Evolutionary conservation across 2,329 filamentous ascomycete species (phyloP).

Genomic region (Calcarisporium arbuscula): DNA sequence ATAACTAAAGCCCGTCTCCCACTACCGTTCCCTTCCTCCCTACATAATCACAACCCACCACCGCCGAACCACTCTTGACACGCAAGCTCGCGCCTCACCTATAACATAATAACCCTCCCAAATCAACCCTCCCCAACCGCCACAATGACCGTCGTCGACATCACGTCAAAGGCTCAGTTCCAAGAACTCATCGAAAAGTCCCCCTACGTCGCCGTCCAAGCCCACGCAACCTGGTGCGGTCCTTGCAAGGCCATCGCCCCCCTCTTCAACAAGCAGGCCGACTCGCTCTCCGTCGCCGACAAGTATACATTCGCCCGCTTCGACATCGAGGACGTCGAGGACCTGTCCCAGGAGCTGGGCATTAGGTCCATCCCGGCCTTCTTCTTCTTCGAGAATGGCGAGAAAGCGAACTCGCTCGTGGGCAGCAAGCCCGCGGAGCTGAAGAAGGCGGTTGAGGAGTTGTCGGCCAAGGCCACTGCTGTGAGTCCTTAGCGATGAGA

Average conservation of each 20-base stretch:
- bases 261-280: constrained; percentile 43
- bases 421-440: constrained; percentile 30
- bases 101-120: too few species aligned
- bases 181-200: constrained; percentile 39
- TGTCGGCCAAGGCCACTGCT: constrained; percentile 17
- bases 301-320: constrained; percentile 51
- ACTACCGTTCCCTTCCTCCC: too few species aligned
- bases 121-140: constrained; percentile 7
- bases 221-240: constrained; percentile 54
- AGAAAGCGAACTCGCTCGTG: constrained; percentile 37
- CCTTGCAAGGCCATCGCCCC: constrained; percentile 56
- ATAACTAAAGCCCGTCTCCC: too few species aligned
- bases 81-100: too few species aligned
- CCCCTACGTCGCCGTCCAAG: constrained; percentile 49
- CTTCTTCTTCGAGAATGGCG: constrained; percentile 51
- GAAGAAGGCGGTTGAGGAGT: constrained; percentile 18
- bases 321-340: constrained; percentile 49
- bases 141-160: constrained; percentile 28
- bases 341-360: constrained; percentile 42
- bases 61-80: too few species aligned
- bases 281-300: constrained; percentile 26
- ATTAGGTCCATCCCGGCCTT: constrained; percentile 55
- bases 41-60: too few species aligned
- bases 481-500: too few species aligned
- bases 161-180: constrained; percentile 40